These are phyloP conservation scores for Cutaneotrichosporon arboriforme DNA, from an alignment of 1,284 basidiomycete genomes.

Conservation along the genomic window DNA sequence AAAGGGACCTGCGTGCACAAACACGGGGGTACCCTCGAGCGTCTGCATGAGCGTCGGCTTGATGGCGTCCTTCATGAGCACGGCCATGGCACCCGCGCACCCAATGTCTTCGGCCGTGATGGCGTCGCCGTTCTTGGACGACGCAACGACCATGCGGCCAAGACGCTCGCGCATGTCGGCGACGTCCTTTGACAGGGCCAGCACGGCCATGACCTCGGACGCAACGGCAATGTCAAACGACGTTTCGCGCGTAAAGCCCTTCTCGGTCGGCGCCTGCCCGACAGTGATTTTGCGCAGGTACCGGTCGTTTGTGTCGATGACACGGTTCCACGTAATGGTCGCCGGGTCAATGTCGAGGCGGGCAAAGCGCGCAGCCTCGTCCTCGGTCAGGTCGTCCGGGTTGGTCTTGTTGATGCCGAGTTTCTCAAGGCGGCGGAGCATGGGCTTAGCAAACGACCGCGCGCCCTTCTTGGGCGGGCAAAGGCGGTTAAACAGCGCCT, in stretches of 20 bases:
- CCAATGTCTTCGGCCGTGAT: constrained; percentile 97
- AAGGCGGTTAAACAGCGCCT: constrained; percentile 86
- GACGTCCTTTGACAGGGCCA: constrained; percentile 82
- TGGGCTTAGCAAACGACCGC: constrained; percentile 89
- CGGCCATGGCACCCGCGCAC: constrained; percentile 90
- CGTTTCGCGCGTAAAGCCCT: constrained; percentile 80
- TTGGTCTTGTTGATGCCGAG: constrained; percentile 93
- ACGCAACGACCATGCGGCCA: constrained; percentile 87
- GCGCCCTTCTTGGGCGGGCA: constrained; percentile 92
- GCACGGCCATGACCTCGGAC: constrained; percentile 96
- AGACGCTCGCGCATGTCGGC: constrained; percentile 71
- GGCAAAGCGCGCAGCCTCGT: constrained; percentile 84
- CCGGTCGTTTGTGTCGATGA: constrained; percentile 93
- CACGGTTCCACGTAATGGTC: constrained; percentile 97
- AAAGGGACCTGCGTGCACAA: constrained; percentile 97
- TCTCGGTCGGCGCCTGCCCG: constrained; percentile 83
- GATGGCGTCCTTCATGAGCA: constrained; percentile 98
- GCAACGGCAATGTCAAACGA: constrained; percentile 97
- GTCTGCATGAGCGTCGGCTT: constrained; percentile 99
- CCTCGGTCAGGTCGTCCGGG: constrained; percentile 85
- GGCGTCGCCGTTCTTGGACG: constrained; percentile 82
- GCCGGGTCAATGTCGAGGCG: constrained; percentile 85
- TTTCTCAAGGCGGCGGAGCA: constrained; percentile 92
- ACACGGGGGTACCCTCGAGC: constrained; percentile 95
- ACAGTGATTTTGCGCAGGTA: constrained; percentile 93